Evolutionary conservation across 768 basidiomycete genomes (phyloP), one percentile per base, ranked within the genome.

Genomic region (Rhizopogon vulgaris): DNA sequence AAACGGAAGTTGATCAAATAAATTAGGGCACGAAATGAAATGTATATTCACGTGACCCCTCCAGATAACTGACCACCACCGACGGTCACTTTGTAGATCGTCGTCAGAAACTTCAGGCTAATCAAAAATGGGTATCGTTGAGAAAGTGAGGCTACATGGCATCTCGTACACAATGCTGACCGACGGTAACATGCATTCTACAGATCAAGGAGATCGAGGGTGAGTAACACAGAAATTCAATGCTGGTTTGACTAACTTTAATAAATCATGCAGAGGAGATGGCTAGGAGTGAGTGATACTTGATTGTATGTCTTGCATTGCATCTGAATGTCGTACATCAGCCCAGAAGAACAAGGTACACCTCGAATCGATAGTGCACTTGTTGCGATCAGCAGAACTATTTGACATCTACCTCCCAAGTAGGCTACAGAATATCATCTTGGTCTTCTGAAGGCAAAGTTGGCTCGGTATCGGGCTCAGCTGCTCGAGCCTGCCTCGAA

Each of bases 121-220:
- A 41, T 27, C 32, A 63, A 81, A 57, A 63, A 96, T 97, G 94
- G 94, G 94, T 62, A 82, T 96, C 63, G 78, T 93, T 61, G 94
- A 97, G 72, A 97, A 97, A 84, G 91, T 76, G 22, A n/a, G 56
- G 48, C 14, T 6, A 43, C 67, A n/a, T 17, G 36, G 25, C 15
- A 40, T 18, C 41, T 38, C 38, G 28, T 38, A n/a, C 37, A 10
- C 36, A 4, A 22, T 37, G 43, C 40, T 48, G 30, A 51, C 49
- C 7, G n/a, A 3, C 48, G 34, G 43, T 32, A 12, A 39, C 48
- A 12, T 38, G 41, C 53, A 36, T 52, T 30, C n/a, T 42, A 8
- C 51, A 94, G 92, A 95, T 96, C 60, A 94, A 93, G 69, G 92
- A 90, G 69, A 95, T 95, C 56, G 91, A 97, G 80, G 90, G 91